Evolutionary conservation across 2,329 filamentous ascomycete genomes (phyloP).

Genomic region (Fusarium nelsonii): DNA sequence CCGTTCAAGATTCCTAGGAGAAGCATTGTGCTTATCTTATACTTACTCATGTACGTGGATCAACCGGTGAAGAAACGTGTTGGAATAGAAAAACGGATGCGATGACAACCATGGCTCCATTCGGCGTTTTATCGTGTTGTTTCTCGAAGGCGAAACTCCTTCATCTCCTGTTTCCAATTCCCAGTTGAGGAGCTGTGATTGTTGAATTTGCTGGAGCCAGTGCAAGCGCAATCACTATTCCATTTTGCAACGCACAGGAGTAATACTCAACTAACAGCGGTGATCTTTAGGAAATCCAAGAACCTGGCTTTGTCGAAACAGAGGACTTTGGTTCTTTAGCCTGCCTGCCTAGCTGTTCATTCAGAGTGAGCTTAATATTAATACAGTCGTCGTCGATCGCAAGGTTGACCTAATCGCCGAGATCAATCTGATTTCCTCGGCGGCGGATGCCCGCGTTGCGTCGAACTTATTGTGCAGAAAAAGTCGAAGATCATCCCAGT

Average conservation of each 20-base stretch:
- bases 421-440: slow-evolving; percentile 26
- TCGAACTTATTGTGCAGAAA: slow-evolving; percentile 12
- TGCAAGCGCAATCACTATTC: slow-evolving; percentile 6
- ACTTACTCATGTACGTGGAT: slow-evolving; percentile 46
- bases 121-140: slow-evolving; percentile 16
- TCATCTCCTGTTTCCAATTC: not conserved
- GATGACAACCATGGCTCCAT: slow-evolving; percentile 32
- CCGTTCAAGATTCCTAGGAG: slow-evolving; percentile 27
- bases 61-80: slow-evolving; percentile 28
- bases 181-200: not conserved
- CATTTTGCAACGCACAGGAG: slow-evolving; percentile 6
- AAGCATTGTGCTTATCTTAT: slow-evolving; percentile 44
- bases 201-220: slow-evolving; percentile 17
- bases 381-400: not conserved
- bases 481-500: slow-evolving; percentile 1
- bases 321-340: not conserved
- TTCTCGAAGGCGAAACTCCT: slow-evolving; percentile 8
- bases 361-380: slow-evolving; percentile 19
- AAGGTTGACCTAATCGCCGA: slow-evolving; percentile 13
- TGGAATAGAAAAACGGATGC: slow-evolving; percentile 28
- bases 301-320: slow-evolving; percentile 18
- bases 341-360: slow-evolving; percentile 12
- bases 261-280: slow-evolving; percentile 39
- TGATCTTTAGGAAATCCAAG: slow-evolving; percentile 29
- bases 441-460: slow-evolving; percentile 31